These are phyloP conservation scores for Fistulinella staudtii DNA, from an alignment of 1,284 basidiomycete species.

Conservation along the genomic window DNA sequence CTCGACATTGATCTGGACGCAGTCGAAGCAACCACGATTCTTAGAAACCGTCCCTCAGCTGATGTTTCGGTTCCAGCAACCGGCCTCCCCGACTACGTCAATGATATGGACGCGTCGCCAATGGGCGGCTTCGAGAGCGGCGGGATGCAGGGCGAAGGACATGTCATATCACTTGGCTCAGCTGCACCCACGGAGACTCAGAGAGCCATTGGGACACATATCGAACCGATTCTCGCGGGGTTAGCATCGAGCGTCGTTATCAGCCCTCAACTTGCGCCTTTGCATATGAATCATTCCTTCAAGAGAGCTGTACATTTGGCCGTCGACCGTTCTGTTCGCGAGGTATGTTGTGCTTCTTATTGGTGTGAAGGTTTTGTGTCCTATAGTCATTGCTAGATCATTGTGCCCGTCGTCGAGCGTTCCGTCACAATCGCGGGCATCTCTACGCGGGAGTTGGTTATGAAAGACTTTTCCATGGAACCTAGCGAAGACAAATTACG, in stretches of 20 bases:
- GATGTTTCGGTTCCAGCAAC: conserved; percentile 44
- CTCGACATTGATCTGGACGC: conserved; percentile 86
- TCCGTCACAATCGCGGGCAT: conserved; percentile 99
- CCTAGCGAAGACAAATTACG: conserved; percentile 88
- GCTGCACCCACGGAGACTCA: conserved; percentile 55
- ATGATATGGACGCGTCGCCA: conserved; percentile 65
- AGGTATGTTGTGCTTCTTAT: conserved; percentile 47
- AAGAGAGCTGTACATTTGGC: conserved; percentile 91
- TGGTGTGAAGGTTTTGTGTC: neutral
- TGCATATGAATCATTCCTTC: conserved; percentile 79
- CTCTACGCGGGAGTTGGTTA: conserved; percentile 92
- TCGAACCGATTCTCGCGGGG: conserved; percentile 76
- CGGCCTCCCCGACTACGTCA: conserved; percentile 65
- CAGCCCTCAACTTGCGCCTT: conserved; percentile 65
- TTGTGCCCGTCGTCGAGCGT: conserved; percentile 95
- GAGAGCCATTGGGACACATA: conserved; percentile 62
- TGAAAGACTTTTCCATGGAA: conserved; percentile 97
- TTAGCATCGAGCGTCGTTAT: conserved; percentile 77
- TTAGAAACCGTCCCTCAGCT: conserved; percentile 69
- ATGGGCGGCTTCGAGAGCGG: conserved; percentile 63
- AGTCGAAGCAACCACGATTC: conserved; percentile 80
- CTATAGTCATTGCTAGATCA: conserved; percentile 56
- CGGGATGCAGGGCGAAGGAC: conserved; percentile 48
- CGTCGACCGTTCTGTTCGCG: conserved; percentile 92
- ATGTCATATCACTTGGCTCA: conserved; percentile 56